Evolutionary conservation across 2,329 filamentous ascomycete species (phyloP), one percentile per base, ranked within the genome.

Genomic region (Hirsutella rhossiliensis): DNA sequence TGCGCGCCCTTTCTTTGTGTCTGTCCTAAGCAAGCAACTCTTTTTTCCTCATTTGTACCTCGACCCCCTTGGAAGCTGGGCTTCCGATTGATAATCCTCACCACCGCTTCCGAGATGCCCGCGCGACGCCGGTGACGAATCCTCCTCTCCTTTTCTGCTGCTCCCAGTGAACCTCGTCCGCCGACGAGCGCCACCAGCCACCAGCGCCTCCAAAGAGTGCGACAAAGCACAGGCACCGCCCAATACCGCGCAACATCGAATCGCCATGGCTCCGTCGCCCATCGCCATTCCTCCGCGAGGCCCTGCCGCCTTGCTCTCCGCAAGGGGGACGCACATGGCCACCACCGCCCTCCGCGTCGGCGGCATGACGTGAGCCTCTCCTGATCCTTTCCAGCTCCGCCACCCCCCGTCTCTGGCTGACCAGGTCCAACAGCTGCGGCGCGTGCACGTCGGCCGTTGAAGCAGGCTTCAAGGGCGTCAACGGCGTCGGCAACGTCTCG

Each of bases 401-500:
- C n/a, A 12, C 23, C n/a, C 20, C 4, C 17, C 41, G 38, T 39
- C 13, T 7, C 29, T 44, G 23, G 48, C 61, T 68, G 49, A 68
- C 54, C 32, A 28, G 32, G 75, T 71, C 23, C 75, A 70, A 76
- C 73, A 79, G 75, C 51, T 98, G 92, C 67, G 89, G 90, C 59
- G 84, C 90, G 54, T 98, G 92, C 62, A 96, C 90, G 27, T 94
- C 89, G 38, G 83, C 92, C n/a, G 83, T 98, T 54, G 90, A 97
- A 72, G 78, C 83, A 47, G 92, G 85, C 52, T 94, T 98, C 67
- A 84, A 87, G 56, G 78, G 76, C 52, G 75, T 94, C 5, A 72
- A 83, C 34, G 90, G 92, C 44, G 80, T 92, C 11, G 85, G 84
- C 50, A 87, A 75, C 54, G 87, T 97, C 47, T 94, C 88, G 11